Percentiles rank a stretch among this genome's conserved stretches.
These are phyloP conservation scores for Gossypium arboreum DNA, from an alignment of 345 rosid species.

Conservation along the genomic window DNA sequence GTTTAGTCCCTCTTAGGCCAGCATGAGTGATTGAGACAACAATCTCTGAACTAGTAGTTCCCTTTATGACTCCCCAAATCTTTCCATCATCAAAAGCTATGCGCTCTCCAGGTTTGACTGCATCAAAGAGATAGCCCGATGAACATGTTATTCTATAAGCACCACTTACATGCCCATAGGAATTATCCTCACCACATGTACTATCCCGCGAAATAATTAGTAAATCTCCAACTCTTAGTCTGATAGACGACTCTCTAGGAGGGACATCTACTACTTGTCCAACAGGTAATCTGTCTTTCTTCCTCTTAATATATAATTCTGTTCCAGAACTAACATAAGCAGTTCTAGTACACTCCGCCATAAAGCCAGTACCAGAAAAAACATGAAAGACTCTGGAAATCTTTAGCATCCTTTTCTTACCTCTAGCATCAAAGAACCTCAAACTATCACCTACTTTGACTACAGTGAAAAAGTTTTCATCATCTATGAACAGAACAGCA, in stretches of 20 bases:
- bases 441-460: slow-evolving; percentile 47
- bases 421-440: slow-evolving; percentile 51
- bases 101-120: slow-evolving; percentile 58
- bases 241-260: slow-evolving; percentile 40
- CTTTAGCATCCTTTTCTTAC: slow-evolving; percentile 47
- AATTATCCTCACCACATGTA: slow-evolving; percentile 26
- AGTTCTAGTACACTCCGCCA: slow-evolving; percentile 51
- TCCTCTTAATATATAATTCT: slow-evolving; percentile 37
- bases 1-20: slow-evolving; percentile 52
- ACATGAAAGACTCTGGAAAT: slow-evolving; percentile 42
- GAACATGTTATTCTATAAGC: slow-evolving; percentile 49
- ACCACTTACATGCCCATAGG: slow-evolving; percentile 23
- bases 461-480: slow-evolving; percentile 35
- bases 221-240: slow-evolving; percentile 59
- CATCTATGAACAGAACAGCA: slow-evolving; percentile 41
- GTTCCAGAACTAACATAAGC: slow-evolving; percentile 59
- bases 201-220: slow-evolving; percentile 46
- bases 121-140: slow-evolving; percentile 56
- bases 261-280: slow-evolving; percentile 60
- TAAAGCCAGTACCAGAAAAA: slow-evolving; percentile 47
- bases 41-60: slow-evolving; percentile 51
- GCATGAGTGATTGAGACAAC: slow-evolving; percentile 59
- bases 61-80: slow-evolving; percentile 59
- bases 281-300: slow-evolving; percentile 40
- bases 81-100: slow-evolving; percentile 73